These are phyloP conservation scores for Kappamyces sp. DNA, from an alignment of 192 early-diverging fungal genomes.

Conservation along the genomic window DNA sequence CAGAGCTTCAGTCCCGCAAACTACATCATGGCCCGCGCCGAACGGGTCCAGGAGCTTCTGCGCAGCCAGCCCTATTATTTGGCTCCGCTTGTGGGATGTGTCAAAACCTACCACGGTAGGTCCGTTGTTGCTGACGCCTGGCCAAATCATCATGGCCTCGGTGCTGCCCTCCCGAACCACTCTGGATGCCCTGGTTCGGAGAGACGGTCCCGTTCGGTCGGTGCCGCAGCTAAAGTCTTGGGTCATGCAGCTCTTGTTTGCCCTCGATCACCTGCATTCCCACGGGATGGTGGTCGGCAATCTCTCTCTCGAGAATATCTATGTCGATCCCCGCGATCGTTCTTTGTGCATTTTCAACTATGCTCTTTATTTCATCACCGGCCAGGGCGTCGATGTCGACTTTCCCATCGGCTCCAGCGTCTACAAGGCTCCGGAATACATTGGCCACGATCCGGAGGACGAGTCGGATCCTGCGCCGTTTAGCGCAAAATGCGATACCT, in stretches of 20 bases:
- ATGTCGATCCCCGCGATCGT: background rate
- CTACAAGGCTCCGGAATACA: slow-evolving; percentile 5
- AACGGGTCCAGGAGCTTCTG: too few species aligned
- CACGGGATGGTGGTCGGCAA: slow-evolving; percentile 7
- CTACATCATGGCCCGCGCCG: too few species aligned
- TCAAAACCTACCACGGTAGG: too few species aligned
- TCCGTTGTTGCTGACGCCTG: too few species aligned
- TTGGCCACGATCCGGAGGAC: background rate
- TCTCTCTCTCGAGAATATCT: slow-evolving; percentile 11
- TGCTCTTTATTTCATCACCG: slow-evolving; percentile 13
- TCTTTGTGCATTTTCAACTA: background rate
- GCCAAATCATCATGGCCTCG: too few species aligned
- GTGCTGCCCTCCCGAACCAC: too few species aligned
- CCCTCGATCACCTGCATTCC: slow-evolving; percentile 2
- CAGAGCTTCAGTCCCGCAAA: too few species aligned
- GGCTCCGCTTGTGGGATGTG: too few species aligned
- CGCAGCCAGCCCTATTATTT: too few species aligned
- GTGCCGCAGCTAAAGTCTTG: background rate
- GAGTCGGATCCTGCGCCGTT: background rate
- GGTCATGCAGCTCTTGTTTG: slow-evolving; percentile 5
- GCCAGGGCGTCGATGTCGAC: slow-evolving; percentile 11
- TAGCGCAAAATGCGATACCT: slow-evolving; percentile 58
- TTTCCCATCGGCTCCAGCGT: slow-evolving; percentile 13
- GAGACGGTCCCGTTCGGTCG: too few species aligned
- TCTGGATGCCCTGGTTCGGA: too few species aligned